Evolutionary conservation across 1,284 basidiomycete species (phyloP), one percentile per base, ranked within the genome.

Genomic region (Boletus calvinii): DNA sequence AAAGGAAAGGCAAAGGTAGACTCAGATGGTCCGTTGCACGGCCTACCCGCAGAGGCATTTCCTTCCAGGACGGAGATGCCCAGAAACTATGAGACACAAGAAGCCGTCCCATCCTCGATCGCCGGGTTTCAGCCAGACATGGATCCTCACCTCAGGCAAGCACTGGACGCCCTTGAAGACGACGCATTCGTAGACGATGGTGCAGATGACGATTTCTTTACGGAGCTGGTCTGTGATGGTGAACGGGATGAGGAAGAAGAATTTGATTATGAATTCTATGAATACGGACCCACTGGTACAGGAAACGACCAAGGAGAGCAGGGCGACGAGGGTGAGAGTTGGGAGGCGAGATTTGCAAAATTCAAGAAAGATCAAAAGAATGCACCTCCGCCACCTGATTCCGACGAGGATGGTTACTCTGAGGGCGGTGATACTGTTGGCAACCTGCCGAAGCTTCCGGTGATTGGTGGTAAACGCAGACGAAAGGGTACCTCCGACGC

Each of bases 141-240:
- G 90, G 92, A 99, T 69, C 94, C 94, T 5, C 93, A 96, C 72
- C 77, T 99, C 32, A 81, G 97, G 15, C 96, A 99, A 69, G 85
- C 85, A 0, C 76, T 99, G 30, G 95, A 98, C 63, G 97, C 97
- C 4, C 76, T 99, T 17, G 96, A 99, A 51, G 95, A 99, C 66
- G 94, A 98, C 55, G 95, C 90, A 4, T 98, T 94, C 62, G 87
- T 96, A 11, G 88, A 92, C 45, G 86, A 86, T 51, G 80, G 74
- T 10, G 67, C 84, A 5, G 84, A 82, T 29, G 89, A 89, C 46
- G 80, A 84, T 60, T 87, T 92, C 65, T 93, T 93, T 55, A 73
- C 74, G 10, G 81, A 87, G 55, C 75, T 95, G 2, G 81, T 95
- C 12, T 75, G 70, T 37, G 85, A 83, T n/a, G 92, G 92, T 31